Evolutionary conservation across 768 basidiomycete species (phyloP), one percentile per base, ranked within the genome.

Genomic region (Tephrocybe rancida): DNA sequence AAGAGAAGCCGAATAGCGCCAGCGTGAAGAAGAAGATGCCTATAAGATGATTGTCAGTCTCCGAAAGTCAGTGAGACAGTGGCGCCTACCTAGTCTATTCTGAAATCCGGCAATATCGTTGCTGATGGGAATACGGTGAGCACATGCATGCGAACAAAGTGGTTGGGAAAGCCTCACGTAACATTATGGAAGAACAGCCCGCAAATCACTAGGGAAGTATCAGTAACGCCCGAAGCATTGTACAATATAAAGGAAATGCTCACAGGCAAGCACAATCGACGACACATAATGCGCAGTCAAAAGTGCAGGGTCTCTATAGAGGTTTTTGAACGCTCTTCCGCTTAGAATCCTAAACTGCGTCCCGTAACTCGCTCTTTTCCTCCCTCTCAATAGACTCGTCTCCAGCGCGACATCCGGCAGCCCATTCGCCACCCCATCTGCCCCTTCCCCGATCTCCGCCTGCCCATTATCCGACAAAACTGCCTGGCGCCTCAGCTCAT

Each of bases 71-170:
- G 22, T 9, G 4, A 14, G 18, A 26, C 4, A 42, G 41, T 43
- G 4, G 21, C 11, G 61, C 74, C n/a, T 58, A 85, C 90, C 92
- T 54, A 95, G 78, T 59, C 94, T 81, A 64, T 96, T 95, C 78
- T 98, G 96, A 85, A 99, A 97, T 4, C 96, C 96, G 5, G 91
- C 86, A 45, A 98, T 98, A 71, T 98, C 95, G 65, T 95, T 88
- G 14, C 86, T 87, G 61, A 3, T 54, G 11, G 21, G 13, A 25
- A 48, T 48, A n/a, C n/a, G 35, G 35, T 37, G 14, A 16, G 35
- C 2, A 27, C 34, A 44, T 57, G 22, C 60, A 44, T 30, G 22
- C 1, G 26, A 18, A 5, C 5, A 43, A 30, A 41, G 19, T 6
- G 14, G 11, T 22, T 7, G 5, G 39, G 24, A 19, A 11, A 29